These are phyloP conservation scores for Dactylellina drechsleri DNA, from an alignment of 2,329 filamentous ascomycete species.

Conservation along the genomic window DNA sequence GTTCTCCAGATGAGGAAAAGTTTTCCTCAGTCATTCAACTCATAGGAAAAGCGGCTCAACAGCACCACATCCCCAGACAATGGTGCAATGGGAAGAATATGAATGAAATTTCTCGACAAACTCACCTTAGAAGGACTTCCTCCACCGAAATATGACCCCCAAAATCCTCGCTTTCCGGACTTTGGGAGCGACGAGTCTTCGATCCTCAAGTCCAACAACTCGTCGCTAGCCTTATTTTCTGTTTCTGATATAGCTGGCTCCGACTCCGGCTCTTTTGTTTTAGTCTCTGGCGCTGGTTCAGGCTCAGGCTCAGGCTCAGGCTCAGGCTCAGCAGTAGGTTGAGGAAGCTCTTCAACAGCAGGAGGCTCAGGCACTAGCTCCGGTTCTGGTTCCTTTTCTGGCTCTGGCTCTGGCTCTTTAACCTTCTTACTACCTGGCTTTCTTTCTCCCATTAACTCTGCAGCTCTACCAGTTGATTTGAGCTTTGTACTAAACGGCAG, in stretches of 20 bases:
- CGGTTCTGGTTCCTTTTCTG: neutral
- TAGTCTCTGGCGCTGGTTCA: conserved; percentile 3
- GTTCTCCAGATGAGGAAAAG: too few species aligned
- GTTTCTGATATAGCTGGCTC: conserved; percentile 22
- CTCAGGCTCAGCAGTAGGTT: conserved; percentile 14
- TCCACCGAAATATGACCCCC: conserved; percentile 51
- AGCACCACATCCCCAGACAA: neutral
- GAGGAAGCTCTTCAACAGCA: conserved; percentile 9
- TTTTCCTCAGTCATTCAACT: too few species aligned
- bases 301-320: conserved; percentile 14
- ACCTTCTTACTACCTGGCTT: conserved; percentile 13
- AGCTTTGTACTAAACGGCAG: conserved; percentile 46
- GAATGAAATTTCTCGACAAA: conserved; percentile 9
- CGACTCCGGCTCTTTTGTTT: conserved; percentile 10
- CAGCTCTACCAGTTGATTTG: conserved; percentile 47
- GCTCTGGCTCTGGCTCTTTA: conserved; percentile 21
- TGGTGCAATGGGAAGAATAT: conserved; percentile 1
- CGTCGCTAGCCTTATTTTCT: conserved; percentile 11
- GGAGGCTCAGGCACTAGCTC: conserved; percentile 8
- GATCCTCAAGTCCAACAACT: conserved; percentile 25
- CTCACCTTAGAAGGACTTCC: conserved; percentile 38
- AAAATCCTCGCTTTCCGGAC: conserved; percentile 39
- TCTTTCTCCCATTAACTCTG: conserved; percentile 40
- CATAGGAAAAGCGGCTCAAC: too few species aligned
- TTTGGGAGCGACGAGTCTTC: conserved; percentile 32